phyloP scores from a whole-genome alignment of 2,329 filamentous ascomycete species.

The Claviceps sp. region DNA sequence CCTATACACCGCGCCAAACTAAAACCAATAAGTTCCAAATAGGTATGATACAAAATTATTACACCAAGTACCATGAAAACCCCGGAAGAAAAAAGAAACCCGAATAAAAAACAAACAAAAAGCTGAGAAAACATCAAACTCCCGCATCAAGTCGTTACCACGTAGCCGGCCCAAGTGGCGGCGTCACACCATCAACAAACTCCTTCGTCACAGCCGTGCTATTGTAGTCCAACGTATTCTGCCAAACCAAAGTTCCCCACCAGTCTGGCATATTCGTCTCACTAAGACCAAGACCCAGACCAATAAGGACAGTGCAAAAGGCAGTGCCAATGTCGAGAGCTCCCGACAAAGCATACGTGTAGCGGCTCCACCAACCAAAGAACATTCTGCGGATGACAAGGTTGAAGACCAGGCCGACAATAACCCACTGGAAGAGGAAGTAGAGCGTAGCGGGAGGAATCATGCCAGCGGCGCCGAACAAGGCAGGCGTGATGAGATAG shows the following conservation, averaged over 20 bases:
- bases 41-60: too few species aligned
- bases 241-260: slow-evolving; percentile 31
- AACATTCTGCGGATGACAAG: slow-evolving; percentile 33
- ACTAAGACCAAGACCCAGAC: slow-evolving; percentile 21
- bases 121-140: too few species aligned
- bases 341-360: slow-evolving; percentile 16
- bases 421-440: slow-evolving; percentile 39
- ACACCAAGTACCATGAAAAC: too few species aligned
- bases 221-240: slow-evolving; percentile 17
- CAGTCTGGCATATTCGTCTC: slow-evolving; percentile 23
- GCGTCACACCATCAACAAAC: slow-evolving; percentile 11
- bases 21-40: too few species aligned
- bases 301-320: slow-evolving; percentile 39
- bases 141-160: slow-evolving; percentile 9
- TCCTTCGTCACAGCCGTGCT: slow-evolving; percentile 14
- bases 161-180: slow-evolving; percentile 14
- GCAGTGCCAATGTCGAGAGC: slow-evolving; percentile 42
- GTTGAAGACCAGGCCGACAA: slow-evolving; percentile 41
- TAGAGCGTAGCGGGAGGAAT: slow-evolving; percentile 41
- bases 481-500: slow-evolving; percentile 36
- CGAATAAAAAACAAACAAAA: too few species aligned
- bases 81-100: too few species aligned
- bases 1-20: too few species aligned
- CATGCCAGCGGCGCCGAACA: slow-evolving; percentile 33
- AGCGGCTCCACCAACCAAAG: slow-evolving; percentile 37